Evolutionary conservation across 148 eudicot species (phyloP).

Genomic region (Silene uniflora): DNA sequence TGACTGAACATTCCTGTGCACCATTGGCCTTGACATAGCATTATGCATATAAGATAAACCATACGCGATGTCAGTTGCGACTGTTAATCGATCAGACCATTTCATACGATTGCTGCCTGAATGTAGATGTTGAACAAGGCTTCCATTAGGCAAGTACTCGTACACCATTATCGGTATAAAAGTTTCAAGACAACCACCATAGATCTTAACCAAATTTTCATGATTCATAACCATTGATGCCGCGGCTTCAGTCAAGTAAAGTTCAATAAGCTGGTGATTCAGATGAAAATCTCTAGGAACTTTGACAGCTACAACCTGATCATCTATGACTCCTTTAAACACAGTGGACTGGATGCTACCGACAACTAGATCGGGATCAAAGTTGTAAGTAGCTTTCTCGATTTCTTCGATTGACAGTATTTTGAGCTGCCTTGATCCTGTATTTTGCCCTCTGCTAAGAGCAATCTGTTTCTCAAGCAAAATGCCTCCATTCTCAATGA

Average conservation of each 20-base stretch:
- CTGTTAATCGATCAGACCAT: constrained; percentile 19
- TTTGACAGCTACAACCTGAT: constrained; percentile 11
- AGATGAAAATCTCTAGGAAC: neutral
- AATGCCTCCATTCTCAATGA: constrained; percentile 21
- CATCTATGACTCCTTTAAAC: neutral
- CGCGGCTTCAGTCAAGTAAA: constrained; percentile 28
- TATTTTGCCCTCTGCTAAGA: constrained; percentile 11
- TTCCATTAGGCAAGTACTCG: constrained; percentile 29
- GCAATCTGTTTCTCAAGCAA: constrained; percentile 24
- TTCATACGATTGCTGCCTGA: neutral
- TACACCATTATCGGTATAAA: constrained; percentile 27
- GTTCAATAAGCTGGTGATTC: neutral
- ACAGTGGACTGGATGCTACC: constrained; percentile 12
- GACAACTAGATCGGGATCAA: constrained; percentile 13
- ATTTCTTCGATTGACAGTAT: constrained; percentile 15
- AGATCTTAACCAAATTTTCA: constrained; percentile 20
- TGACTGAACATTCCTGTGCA: constrained; percentile 17
- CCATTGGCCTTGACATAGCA: constrained; percentile 10
- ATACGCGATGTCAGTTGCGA: constrained; percentile 30
- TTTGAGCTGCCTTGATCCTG: constrained; percentile 18
- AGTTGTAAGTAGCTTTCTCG: constrained; percentile 25
- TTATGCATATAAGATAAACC: constrained; percentile 21
- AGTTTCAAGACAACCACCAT: constrained; percentile 36
- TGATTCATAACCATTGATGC: constrained; percentile 23
- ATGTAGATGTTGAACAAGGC: constrained; percentile 20